phyloP scores from a whole-genome alignment of 495 filamentous ascomycete species.

The Cercophora samala region DNA sequence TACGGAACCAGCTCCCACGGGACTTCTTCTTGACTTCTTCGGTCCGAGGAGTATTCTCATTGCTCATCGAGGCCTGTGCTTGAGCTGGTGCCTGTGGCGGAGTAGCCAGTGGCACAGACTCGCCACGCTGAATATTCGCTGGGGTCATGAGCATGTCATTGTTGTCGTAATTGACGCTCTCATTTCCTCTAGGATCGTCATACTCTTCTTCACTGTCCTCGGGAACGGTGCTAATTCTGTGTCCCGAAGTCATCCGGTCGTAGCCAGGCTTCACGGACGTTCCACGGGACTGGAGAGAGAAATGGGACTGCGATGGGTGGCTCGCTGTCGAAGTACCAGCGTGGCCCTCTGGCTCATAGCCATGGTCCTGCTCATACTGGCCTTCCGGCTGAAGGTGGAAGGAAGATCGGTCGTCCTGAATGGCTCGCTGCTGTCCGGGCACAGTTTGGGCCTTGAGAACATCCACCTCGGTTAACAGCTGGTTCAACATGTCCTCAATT shows the following conservation, averaged over 20 bases:
- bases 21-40: constrained; percentile 87
- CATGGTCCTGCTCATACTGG: constrained; percentile 57
- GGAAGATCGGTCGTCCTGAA: constrained; percentile 45
- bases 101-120: constrained; percentile 65
- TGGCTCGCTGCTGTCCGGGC: constrained; percentile 35
- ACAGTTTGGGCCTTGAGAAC: constrained; percentile 66
- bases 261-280: constrained; percentile 56
- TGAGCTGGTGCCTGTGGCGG: constrained; percentile 57
- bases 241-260: constrained; percentile 63
- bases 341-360: constrained; percentile 80
- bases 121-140: constrained; percentile 50
- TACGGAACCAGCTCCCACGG: constrained; percentile 85
- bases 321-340: constrained; percentile 72
- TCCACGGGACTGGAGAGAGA: constrained; percentile 64
- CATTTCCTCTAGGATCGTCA: constrained; percentile 49
- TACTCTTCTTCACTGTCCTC: constrained; percentile 74
- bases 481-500: constrained; percentile 94
- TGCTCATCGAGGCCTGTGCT: constrained; percentile 43
- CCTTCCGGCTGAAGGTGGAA: constrained; percentile 56
- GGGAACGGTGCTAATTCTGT: constrained; percentile 83
- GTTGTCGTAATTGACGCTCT: constrained; percentile 43
- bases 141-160: constrained; percentile 49
- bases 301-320: constrained; percentile 66
- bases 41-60: constrained; percentile 43
- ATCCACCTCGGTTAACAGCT: constrained; percentile 87